Conservation (phyloP, 257 asterid genomes). For the Avicennia marina region DNA sequence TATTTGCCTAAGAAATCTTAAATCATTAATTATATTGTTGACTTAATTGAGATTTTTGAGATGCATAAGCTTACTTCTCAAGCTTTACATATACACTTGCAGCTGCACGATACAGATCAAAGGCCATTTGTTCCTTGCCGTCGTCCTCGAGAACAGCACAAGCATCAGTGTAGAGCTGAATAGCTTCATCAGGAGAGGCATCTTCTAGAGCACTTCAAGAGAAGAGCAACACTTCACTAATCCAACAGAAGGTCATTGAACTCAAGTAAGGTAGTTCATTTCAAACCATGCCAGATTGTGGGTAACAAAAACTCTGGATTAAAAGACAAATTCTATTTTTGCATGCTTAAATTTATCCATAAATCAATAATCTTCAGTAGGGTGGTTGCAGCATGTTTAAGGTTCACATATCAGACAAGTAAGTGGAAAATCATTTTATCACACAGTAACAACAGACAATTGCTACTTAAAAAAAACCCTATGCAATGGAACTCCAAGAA, state of each 20-base stretch:
- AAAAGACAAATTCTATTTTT: no score
- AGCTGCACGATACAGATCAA: constrained; percentile 89
- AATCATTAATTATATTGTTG: no score
- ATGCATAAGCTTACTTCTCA: constrained; percentile 64
- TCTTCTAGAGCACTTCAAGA: constrained; percentile 82
- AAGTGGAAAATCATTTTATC: no score
- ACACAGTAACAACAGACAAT: no score
- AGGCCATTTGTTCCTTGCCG: constrained; percentile 96
- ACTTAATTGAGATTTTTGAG: background rate
- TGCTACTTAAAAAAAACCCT: background rate
- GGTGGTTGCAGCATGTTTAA: no score
- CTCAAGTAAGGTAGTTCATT: no score
- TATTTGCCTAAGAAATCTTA: no score
- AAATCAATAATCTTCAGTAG: no score
- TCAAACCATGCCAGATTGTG: no score
- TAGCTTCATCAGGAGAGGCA: constrained; percentile 72
- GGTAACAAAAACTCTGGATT: no score
- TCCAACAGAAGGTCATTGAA: background rate
- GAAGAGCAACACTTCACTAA: constrained; percentile 1
- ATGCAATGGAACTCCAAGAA: background rate
- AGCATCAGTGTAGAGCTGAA: constrained; percentile 79
- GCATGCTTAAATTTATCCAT: no score
- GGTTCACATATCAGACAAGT: no score
- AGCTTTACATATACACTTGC: constrained; percentile 75
- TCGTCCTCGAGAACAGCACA: constrained; percentile 84